Percentiles rank a stretch among this genome's conserved stretches.
These are phyloP conservation scores for Xylariaceae sp. DNA, from an alignment of 2,329 filamentous ascomycete species.

Conservation along the genomic window DNA sequence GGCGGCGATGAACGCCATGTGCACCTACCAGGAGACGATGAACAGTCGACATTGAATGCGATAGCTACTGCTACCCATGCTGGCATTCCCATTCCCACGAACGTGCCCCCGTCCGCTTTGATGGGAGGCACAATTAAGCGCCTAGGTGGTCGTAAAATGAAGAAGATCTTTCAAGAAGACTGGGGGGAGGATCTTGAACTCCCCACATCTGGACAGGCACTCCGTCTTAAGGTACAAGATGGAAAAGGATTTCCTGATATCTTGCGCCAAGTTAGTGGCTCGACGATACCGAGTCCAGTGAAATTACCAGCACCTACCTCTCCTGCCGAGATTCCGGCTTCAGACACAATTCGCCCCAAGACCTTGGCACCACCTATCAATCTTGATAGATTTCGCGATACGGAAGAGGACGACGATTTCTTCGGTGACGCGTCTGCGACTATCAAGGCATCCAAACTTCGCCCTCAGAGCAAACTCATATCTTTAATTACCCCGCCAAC, in stretches of 20 bases:
- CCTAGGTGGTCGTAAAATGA: conserved; percentile 70
- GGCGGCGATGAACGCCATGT: conserved; percentile 88
- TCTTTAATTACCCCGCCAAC: conserved; percentile 54
- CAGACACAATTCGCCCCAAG: conserved; percentile 29
- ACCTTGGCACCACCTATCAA: conserved; percentile 45
- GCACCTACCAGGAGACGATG: conserved; percentile 78
- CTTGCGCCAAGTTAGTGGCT: conserved; percentile 62
- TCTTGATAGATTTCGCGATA: conserved; percentile 61
- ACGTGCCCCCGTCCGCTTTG: conserved; percentile 82
- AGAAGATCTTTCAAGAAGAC: conserved; percentile 71
- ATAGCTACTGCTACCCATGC: conserved; percentile 83
- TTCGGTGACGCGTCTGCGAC: conserved; percentile 61
- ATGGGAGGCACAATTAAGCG: conserved; percentile 91
- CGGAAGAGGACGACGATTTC: conserved; percentile 56
- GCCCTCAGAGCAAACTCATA: conserved; percentile 17
- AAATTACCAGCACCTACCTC: conserved; percentile 29
- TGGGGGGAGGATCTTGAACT: conserved; percentile 77
- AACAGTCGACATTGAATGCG: conserved; percentile 76
- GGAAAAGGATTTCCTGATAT: conserved; percentile 61
- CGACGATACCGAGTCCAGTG: conserved; percentile 48
- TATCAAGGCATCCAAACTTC: conserved; percentile 60
- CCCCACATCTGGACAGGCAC: conserved; percentile 51
- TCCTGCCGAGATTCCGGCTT: conserved; percentile 22
- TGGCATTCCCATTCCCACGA: conserved; percentile 84
- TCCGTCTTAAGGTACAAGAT: conserved; percentile 63